Evolutionary conservation across 768 basidiomycete genomes (phyloP).

Genomic region (Harrya chromipes): DNA sequence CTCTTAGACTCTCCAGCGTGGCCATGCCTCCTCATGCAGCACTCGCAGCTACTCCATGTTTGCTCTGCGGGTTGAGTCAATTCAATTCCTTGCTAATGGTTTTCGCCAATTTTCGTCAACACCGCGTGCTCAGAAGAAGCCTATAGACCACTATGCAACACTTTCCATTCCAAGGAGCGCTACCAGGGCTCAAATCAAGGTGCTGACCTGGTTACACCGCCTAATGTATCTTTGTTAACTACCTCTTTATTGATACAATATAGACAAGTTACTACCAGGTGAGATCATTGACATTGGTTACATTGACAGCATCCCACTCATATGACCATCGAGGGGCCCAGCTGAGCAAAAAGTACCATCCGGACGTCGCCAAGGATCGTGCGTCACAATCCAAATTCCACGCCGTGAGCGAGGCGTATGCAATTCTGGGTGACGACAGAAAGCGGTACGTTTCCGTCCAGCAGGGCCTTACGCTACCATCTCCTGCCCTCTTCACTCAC

Average conservation of each 20-base stretch:
- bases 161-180: slow-evolving; percentile 28
- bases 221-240: slow-evolving; percentile 1
- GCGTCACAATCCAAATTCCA: slow-evolving; percentile 40
- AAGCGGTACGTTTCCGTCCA: slow-evolving; percentile 33
- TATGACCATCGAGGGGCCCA: slow-evolving; percentile 8
- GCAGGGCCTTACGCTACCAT: background rate
- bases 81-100: background rate
- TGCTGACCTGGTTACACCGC: background rate
- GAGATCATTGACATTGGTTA: background rate
- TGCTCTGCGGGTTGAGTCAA: background rate
- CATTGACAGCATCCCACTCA: background rate
- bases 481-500: background rate
- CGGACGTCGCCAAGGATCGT: slow-evolving; percentile 41
- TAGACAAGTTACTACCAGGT: slow-evolving; percentile 34
- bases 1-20: background rate
- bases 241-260: no score
- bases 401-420: slow-evolving; percentile 46
- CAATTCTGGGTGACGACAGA: slow-evolving; percentile 43
- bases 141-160: slow-evolving; percentile 26
- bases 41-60: background rate
- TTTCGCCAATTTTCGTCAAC: slow-evolving; percentile 22
- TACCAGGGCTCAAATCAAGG: slow-evolving; percentile 34
- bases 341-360: slow-evolving; percentile 50
- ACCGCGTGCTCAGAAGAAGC: slow-evolving; percentile 5
- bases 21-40: background rate